phyloP scores from a whole-genome alignment of 495 filamentous ascomycete species.

The Penicillium goetzii region DNA sequence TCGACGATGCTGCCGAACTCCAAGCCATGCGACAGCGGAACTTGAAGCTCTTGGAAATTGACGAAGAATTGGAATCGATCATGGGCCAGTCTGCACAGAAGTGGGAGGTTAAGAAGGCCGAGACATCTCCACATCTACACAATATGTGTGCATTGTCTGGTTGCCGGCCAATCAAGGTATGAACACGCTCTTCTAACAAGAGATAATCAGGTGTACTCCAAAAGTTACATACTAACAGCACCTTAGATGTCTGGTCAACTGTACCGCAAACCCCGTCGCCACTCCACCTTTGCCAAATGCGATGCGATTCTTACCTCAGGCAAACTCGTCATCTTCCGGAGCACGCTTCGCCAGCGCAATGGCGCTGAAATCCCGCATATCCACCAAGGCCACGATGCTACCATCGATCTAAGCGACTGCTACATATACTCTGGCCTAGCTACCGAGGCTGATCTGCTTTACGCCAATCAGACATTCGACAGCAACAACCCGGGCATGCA shows the following conservation, averaged over 20 bases:
- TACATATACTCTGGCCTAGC: constrained; percentile 74
- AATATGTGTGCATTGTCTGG: constrained; percentile 69
- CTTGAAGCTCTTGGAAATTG: constrained; percentile 64
- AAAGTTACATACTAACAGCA: background rate
- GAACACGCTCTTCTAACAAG: background rate
- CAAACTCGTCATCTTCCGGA: constrained; percentile 66
- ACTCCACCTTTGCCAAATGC: constrained; percentile 64
- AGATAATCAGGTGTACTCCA: background rate
- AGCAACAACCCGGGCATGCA: constrained; percentile 66
- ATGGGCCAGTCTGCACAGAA: constrained; percentile 71
- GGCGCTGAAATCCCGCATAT: constrained; percentile 64
- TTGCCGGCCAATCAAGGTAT: constrained; percentile 63
- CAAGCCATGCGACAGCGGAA: constrained; percentile 63
- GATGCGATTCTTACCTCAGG: constrained; percentile 67
- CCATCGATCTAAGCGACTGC: constrained; percentile 66
- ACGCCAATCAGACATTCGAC: constrained; percentile 72
- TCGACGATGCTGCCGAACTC: constrained; percentile 59
- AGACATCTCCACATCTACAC: constrained; percentile 67
- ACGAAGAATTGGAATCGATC: constrained; percentile 70
- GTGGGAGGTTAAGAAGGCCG: constrained; percentile 72
- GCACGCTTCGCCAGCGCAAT: constrained; percentile 57
- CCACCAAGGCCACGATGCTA: constrained; percentile 63
- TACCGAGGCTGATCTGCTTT: constrained; percentile 69
- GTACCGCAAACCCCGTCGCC: constrained; percentile 68
- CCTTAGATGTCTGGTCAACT: constrained; percentile 61